Percentiles rank a stretch among this genome's conserved stretches.
Conservation (phyloP, 176 grass and related monocot genomes). For the Cocos nucifera region DNA sequence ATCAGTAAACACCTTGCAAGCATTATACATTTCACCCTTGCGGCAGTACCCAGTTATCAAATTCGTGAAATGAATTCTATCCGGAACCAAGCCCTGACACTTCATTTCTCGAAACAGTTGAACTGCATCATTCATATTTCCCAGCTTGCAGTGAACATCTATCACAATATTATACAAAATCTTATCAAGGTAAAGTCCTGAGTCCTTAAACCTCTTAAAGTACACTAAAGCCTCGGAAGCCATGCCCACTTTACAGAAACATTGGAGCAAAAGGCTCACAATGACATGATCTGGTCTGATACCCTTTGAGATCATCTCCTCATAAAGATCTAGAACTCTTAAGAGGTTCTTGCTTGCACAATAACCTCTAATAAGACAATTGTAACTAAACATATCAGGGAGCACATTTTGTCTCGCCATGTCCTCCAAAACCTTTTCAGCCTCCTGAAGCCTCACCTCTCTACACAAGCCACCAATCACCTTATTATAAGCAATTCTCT, state of each 20-base stretch:
- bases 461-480: conserved; percentile 65
- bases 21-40: conserved; percentile 56
- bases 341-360: conserved; percentile 35
- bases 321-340: conserved; percentile 47
- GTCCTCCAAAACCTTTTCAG: conserved; percentile 57
- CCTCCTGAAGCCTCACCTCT: conserved; percentile 48
- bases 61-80: conserved; percentile 69
- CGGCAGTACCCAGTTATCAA: conserved; percentile 64
- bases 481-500: conserved; percentile 50
- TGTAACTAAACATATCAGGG: conserved; percentile 46
- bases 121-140: conserved; percentile 41
- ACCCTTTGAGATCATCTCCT: conserved; percentile 45
- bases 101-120: conserved; percentile 66
- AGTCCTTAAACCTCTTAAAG: conserved; percentile 52
- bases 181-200: conserved; percentile 37
- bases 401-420: conserved; percentile 27
- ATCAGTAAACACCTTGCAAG: conserved; percentile 34
- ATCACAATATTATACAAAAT: conserved; percentile 66
- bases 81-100: conserved; percentile 37
- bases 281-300: conserved; percentile 36
- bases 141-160: conserved; percentile 47
- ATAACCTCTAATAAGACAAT: conserved; percentile 44
- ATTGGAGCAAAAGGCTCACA: conserved; percentile 44
- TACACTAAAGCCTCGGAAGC: conserved; percentile 29
- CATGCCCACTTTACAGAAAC: conserved; percentile 38